Evolutionary conservation across 805 yeast genomes (phyloP), one percentile per base, ranked within the genome.

Genomic region (Kazachstania africana): DNA sequence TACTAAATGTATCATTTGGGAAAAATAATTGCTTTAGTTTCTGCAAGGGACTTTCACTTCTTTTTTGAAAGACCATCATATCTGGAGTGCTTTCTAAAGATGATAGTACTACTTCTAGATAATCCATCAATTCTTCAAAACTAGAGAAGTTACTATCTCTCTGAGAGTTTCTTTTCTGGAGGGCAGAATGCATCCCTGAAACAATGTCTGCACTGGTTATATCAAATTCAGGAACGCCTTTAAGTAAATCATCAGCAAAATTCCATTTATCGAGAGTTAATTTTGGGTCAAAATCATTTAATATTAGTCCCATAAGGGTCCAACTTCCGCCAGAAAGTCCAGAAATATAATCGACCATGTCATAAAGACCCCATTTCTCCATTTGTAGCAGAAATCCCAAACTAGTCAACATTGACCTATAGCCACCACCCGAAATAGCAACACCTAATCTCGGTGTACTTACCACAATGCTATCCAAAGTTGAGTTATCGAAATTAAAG

Each of bases 251-350:
- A 9, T 63, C 62, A 13, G 55, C 53, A 9, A 70, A 43, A 31
- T 59, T 54, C 75, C 75, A 65, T 31, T 37, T 35, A 5, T 53
- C 48, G 4, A 54, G 36, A 16, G 53, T 36, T 4, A 36, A 34
- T n/a, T 61, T 41, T 1, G 61, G 42, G 12, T 54, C 39, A 44
- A 62, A 66, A 39, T 63, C 61, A 39, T 65, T 51, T 10, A 61
- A 33, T 5, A 60, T 48, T 19, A 68, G 39, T 14, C 70, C 66
- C 27, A 77, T 67, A 2, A 78, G 69, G 6, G 75, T 52, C 85
- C 87, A 78, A 28, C 78, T 67, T 1, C 85, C 87, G 1, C 85
- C 85, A 3, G 83, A 75, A 1, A 75, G 65, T 1, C 84, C 84
- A 0, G 72, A 66, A 8, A 78, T 58, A 45, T 78, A 77, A 12